Conservation (phyloP, 768 basidiomycete genomes). For the Lentinula sp. region DNA sequence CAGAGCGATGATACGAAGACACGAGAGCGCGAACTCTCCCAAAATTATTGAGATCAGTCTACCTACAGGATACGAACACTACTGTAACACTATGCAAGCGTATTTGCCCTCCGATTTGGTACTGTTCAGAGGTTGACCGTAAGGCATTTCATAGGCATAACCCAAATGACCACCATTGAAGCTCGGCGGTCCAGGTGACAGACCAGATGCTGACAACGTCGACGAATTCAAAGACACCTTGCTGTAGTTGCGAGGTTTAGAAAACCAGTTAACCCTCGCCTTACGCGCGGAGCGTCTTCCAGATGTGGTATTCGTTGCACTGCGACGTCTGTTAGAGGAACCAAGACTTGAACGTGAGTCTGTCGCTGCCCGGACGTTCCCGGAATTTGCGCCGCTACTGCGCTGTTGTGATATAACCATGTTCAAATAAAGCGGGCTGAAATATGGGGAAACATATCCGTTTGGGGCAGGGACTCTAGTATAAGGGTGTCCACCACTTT, state of each 20-base stretch:
- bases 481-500: slow-evolving; percentile 1
- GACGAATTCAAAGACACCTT: background rate
- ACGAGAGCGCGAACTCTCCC: background rate
- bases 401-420: background rate
- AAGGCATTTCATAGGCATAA: slow-evolving; percentile 2
- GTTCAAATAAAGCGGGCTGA: background rate
- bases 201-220: background rate
- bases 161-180: slow-evolving; percentile 1
- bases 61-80: background rate
- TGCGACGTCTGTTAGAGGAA: background rate
- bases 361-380: background rate
- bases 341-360: slow-evolving; percentile 1
- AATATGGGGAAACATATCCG: background rate
- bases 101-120: background rate
- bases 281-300: background rate
- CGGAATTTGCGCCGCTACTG: background rate
- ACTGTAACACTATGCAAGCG: background rate
- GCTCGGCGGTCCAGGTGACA: slow-evolving; percentile 5
- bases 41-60: background rate
- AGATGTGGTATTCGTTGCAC: background rate
- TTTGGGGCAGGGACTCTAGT: background rate
- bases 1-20: too few species aligned
- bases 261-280: background rate
- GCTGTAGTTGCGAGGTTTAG: background rate
- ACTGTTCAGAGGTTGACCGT: background rate